Evolutionary conservation across 768 basidiomycete species (phyloP), one percentile per base, ranked within the genome.

Genomic region (Naganishia randhawae): DNA sequence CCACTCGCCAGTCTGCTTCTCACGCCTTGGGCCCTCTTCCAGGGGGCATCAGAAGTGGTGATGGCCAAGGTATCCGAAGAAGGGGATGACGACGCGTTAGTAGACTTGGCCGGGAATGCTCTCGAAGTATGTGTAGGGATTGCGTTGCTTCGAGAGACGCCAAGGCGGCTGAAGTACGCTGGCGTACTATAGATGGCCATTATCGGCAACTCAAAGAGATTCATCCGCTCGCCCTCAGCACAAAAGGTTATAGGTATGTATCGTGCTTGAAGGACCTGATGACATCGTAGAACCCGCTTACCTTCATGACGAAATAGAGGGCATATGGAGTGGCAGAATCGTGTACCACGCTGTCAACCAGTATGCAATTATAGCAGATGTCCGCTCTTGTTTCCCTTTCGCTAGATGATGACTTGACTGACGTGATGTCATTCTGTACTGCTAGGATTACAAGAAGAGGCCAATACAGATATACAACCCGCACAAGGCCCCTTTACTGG

Each of bases 401-500:
- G 19, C 17, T 25, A 29, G 13, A 19, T 19, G 19, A 29, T 9
- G n/a, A 27, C n/a, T 16, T 14, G 48, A 27, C 45, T 22, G 29
- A 19, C 68, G 53, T 64, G 41, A 19, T 50, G 63, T 8, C 69
- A 27, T 19, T 31, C 27, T 32, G n/a, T 50, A 22, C 71, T 48
- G 45, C 16, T 48, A 94, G 92, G 93, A 90, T 31, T 97, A 97
- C 80, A 96, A 96, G 82, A 85, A 88, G 54, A 90, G 86, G 29
- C 92, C 94, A 13, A 85, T 96, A 37, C 91, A 93, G 77, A 89
- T 95, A 73, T 96, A 97, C 78, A 92, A 97, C 76, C 93, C 93
- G 2, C 89, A 92, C 75, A 91, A 87, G 77, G 93, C 93, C 0
- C 91, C 93, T 19, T 79, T 96, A n/a, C 85, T 97, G 8, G 92